A percentile compares a stretch with the other conserved stretches of the same genome.
Conservation (phyloP, 768 basidiomycete genomes). For the Paxillus involutus region DNA sequence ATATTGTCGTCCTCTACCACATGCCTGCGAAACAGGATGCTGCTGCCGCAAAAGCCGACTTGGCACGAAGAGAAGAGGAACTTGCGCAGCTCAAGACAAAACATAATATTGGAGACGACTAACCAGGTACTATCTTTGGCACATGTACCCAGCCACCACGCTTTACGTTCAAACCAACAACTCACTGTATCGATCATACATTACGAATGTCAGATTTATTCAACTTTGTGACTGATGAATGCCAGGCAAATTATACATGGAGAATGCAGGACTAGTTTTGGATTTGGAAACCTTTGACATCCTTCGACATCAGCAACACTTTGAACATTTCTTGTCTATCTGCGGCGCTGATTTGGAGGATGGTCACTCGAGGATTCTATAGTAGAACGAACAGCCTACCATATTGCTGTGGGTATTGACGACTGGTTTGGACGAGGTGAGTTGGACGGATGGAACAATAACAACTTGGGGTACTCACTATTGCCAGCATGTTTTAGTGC, state of each 20-base stretch:
- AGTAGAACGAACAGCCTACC: slow-evolving; percentile 33
- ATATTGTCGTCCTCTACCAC: slow-evolving; percentile 97
- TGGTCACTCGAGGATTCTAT: background rate
- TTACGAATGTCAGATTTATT: slow-evolving; percentile 9
- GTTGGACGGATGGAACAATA: background rate
- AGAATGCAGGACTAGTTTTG: slow-evolving; percentile 8
- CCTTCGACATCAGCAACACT: slow-evolving; percentile 21
- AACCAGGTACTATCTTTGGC: slow-evolving; percentile 22
- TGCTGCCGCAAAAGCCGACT: slow-evolving; percentile 88
- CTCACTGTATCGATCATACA: slow-evolving; percentile 4
- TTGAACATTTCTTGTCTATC: slow-evolving; percentile 58
- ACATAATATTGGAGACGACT: slow-evolving; percentile 81
- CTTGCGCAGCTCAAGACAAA: slow-evolving; percentile 82
- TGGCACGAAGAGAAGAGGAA: slow-evolving; percentile 90
- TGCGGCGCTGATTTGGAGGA: slow-evolving; percentile 47
- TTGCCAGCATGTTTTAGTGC: slow-evolving; percentile 65
- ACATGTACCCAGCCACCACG: slow-evolving; percentile 7
- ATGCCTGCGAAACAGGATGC: slow-evolving; percentile 98
- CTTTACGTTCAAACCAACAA: background rate
- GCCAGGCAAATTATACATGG: slow-evolving; percentile 1
- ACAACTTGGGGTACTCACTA: slow-evolving; percentile 46
- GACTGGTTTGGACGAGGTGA: slow-evolving; percentile 36
- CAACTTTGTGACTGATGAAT: slow-evolving; percentile 5
- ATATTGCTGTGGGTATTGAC: slow-evolving; percentile 67
- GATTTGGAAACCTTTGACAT: slow-evolving; percentile 1